phyloP scores from a whole-genome alignment of 164 flowering plant species.

The Vitis amurensis region DNA sequence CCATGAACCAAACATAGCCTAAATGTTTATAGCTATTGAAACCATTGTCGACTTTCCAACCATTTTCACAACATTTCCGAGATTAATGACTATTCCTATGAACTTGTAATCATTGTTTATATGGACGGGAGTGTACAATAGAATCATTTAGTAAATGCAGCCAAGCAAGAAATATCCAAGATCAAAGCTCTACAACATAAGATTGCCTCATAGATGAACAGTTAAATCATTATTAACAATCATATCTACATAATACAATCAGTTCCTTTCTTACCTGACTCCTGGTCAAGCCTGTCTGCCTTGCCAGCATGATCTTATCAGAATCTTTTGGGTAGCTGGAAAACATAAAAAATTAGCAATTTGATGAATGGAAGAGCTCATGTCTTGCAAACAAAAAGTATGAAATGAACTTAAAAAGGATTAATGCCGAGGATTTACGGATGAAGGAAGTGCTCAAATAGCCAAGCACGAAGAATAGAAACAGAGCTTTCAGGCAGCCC shows the following conservation, averaged over 20 bases:
- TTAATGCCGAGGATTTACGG: conserved; percentile 32
- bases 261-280: conserved; percentile 65
- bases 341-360: conserved; percentile 4
- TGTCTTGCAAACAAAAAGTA: neutral
- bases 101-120: neutral
- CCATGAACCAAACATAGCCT: no score
- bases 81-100: no score
- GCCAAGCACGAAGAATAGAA: conserved; percentile 54
- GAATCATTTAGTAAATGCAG: neutral
- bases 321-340: conserved; percentile 77
- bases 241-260: neutral
- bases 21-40: no score
- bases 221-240: neutral
- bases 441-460: conserved; percentile 57
- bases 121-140: neutral
- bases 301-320: conserved; percentile 89
- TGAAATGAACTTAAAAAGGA: neutral
- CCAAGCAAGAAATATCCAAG: neutral
- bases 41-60: no score
- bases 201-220: neutral
- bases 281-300: conserved; percentile 91
- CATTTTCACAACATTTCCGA: no score
- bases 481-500: conserved; percentile 55
- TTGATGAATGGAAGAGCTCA: neutral
- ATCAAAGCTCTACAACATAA: neutral